Conservation (phyloP, 768 basidiomycete genomes). For the Terana coerulea region DNA sequence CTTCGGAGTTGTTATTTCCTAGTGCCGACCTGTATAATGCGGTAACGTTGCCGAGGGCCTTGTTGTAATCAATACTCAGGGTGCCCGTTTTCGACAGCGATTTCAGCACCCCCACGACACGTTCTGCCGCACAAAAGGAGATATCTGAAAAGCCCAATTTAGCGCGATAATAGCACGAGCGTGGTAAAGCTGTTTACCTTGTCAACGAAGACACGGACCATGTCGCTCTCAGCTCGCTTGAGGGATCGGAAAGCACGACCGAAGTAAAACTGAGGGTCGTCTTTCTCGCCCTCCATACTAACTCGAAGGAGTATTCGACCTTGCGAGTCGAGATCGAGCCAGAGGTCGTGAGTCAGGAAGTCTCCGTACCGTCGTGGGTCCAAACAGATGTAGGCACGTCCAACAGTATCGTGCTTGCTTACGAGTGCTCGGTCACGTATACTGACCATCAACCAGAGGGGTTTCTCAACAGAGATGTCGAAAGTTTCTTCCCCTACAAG, state of each 20-base stretch:
- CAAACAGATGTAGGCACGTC: slow-evolving; percentile 87
- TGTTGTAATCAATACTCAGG: slow-evolving; percentile 80
- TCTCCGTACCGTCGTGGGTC: slow-evolving; percentile 88
- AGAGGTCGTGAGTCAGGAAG: slow-evolving; percentile 85
- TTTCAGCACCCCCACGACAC: slow-evolving; percentile 76
- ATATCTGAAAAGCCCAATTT: slow-evolving; percentile 57
- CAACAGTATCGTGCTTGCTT: slow-evolving; percentile 91
- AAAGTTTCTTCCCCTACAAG: slow-evolving; percentile 91
- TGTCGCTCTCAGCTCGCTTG: slow-evolving; percentile 91
- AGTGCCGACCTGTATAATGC: slow-evolving; percentile 80
- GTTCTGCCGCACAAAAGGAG: slow-evolving; percentile 86
- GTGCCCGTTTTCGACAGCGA: slow-evolving; percentile 63
- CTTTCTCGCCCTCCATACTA: slow-evolving; percentile 99
- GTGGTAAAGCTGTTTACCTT: slow-evolving; percentile 54
- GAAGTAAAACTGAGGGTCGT: slow-evolving; percentile 97
- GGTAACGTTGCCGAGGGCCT: slow-evolving; percentile 77
- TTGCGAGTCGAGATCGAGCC: slow-evolving; percentile 85
- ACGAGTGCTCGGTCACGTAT: slow-evolving; percentile 86
- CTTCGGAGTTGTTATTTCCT: slow-evolving; percentile 60
- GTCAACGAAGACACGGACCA: slow-evolving; percentile 95
- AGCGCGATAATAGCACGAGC: not conserved
- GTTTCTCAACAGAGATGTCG: slow-evolving; percentile 88
- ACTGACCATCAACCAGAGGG: slow-evolving; percentile 97
- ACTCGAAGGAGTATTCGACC: slow-evolving; percentile 85
- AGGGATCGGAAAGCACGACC: slow-evolving; percentile 91